Evolutionary conservation across 805 yeast genomes (phyloP), one percentile per base, ranked within the genome.

Genomic region (Zygotorulaspora sp.): DNA sequence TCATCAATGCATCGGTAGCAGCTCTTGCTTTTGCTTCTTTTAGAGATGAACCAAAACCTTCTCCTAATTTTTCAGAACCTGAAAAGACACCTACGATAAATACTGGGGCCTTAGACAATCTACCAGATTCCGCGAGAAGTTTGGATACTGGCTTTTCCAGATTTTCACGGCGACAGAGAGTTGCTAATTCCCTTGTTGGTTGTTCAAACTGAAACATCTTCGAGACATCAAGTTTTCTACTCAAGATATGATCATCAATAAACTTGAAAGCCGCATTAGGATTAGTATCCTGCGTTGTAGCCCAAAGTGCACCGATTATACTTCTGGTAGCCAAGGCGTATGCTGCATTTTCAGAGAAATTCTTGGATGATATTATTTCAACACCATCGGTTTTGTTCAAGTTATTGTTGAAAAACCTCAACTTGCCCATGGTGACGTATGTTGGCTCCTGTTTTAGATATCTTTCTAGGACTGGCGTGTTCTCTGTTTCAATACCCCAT

Each of bases 11-110:
- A 61, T 83, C 83, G 22, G 88, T 94, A 36, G 88, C 85, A 23
- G 96, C 92, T 62, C 96, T 78, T 27, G 87, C 83, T 65, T 88
- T 85, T 23, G 97, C 96, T 65, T 92, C 97, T 48, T 75, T 77
- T 53, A 92, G 68, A 19, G 95, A 83, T 5, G 94, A 71, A 24
- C 97, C 99, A 57, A 83, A 87, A 28, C 96, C 96, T 63, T 92
- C 97, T 35, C 97, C 96, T 38, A 92, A 70, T 63, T 86, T 80
- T 47, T 78, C 77, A 10, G 71, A 70, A 23, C 96, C 97, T 41
- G 83, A 72, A 62, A 88, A 92, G 1, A 86, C 92, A 35, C 96
- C 97, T 22, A 90, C 95, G 10, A 90, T 83, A 51, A 77, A 92
- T 25, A 88, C 81, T 16, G 98, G 95, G 32, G 83, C 78, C 41